Base-by-base conservation (phyloP, 495 filamentous ascomycete genomes). In the Tuber microsphaerosporum region DNA sequence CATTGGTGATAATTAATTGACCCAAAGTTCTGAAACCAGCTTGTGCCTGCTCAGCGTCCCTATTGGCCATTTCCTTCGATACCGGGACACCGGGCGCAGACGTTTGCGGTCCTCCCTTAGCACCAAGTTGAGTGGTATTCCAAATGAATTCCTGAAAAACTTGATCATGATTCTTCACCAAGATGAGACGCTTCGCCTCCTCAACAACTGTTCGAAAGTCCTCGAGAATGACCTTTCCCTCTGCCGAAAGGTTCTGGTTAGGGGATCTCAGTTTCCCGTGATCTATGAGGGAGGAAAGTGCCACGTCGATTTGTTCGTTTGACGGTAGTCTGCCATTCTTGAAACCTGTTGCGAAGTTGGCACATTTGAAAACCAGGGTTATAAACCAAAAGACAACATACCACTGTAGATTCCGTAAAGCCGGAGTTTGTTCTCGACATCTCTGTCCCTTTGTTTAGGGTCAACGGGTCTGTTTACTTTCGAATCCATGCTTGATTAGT, bases 121-220 rank as follows among this genome's bases (percentile, higher is more conserved):
- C 81, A 68, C 81, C 83, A 51, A 97, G 89, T 51, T 92, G 88
- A 82, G 93, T 88, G 2, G 94, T 93, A 80, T 96, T 90, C 91
- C 91, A 99, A 86, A 97, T 93, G 84, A 98, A 98, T 76, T 98
- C 96, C 80, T 99, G 95, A 16, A 99, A 85, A 41, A 97, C 85
- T 80, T 99, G 92, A 77, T 94, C 95, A 44, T 97, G 89, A 81
- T 99, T 99, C 89, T 99, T 99, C 84, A 89, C 91, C 46, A 99
- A 87, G n/a, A 98, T 87, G 19, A 98, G 86, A 48, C 89, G 83
- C 85, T 97, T 97, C 20, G 95, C 92, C 81, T 97, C 89, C 75
- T 93, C 91, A 71, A 99, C 92, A 69, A 97, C 93, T 77, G 93
- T 87, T 44, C 89, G 88, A 72, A 96, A 86, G 79, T 98, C 94